These are phyloP conservation scores for Xylaria sp. DNA, from an alignment of 2,329 filamentous ascomycete genomes.

Conservation along the genomic window DNA sequence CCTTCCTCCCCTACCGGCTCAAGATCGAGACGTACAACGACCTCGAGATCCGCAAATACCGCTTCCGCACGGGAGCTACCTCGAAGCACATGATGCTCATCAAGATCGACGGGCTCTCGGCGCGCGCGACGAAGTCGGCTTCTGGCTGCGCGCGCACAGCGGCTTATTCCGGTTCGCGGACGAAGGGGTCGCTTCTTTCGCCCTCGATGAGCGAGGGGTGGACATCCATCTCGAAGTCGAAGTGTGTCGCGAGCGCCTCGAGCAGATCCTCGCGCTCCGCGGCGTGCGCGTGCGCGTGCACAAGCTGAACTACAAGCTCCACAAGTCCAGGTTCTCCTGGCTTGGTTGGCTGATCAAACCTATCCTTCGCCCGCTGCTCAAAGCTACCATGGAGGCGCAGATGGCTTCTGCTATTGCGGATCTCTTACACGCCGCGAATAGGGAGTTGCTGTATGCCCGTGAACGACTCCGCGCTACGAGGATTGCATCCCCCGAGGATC, in stretches of 20 bases:
- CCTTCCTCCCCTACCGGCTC: slow-evolving; percentile 85
- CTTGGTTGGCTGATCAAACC: slow-evolving; percentile 86
- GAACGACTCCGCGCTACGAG: slow-evolving; percentile 86
- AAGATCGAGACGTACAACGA: slow-evolving; percentile 85
- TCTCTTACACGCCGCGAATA: slow-evolving; percentile 74
- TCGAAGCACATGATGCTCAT: slow-evolving; percentile 76
- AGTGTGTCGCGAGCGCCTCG: slow-evolving; percentile 76
- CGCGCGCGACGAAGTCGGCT: slow-evolving; percentile 85
- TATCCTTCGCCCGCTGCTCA: slow-evolving; percentile 78
- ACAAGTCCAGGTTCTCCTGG: slow-evolving; percentile 76
- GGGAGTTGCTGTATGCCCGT: slow-evolving; percentile 84
- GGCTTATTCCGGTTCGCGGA: slow-evolving; percentile 78
- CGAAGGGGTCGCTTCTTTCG: slow-evolving; percentile 84
- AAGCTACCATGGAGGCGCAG: slow-evolving; percentile 74
- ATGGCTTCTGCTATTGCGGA: slow-evolving; percentile 74
- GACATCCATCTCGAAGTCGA: slow-evolving; percentile 87
- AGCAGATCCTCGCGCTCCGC: slow-evolving; percentile 80
- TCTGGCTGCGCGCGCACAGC: slow-evolving; percentile 82
- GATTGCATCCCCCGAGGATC: slow-evolving; percentile 78
- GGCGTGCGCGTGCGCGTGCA: slow-evolving; percentile 82
- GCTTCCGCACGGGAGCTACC: slow-evolving; percentile 68
- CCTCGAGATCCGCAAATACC: slow-evolving; percentile 81
- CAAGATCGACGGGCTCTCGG: slow-evolving; percentile 80
- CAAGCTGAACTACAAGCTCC: slow-evolving; percentile 80
- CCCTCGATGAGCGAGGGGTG: slow-evolving; percentile 83